Percentiles rank a stretch among this genome's conserved stretches.
Evolutionary conservation across 2,329 filamentous ascomycete species (phyloP).

Genomic region (Cercospora sojina): DNA sequence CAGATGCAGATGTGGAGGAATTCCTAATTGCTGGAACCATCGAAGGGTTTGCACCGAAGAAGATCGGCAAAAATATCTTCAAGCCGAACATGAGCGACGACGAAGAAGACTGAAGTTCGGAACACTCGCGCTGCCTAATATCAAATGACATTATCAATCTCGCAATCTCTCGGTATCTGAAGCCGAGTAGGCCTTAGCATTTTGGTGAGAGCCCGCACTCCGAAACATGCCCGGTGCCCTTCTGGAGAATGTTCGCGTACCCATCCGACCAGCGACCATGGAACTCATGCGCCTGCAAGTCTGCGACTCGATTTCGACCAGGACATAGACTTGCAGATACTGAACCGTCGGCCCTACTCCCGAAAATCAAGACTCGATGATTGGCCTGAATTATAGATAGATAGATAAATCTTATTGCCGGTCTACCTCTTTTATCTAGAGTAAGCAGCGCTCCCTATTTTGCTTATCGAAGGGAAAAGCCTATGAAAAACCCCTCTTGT

Average conservation of each 20-base stretch:
- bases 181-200: neutral
- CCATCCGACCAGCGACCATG: neutral
- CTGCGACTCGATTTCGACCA: neutral
- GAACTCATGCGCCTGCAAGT: neutral
- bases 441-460: too few species aligned
- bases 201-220: neutral
- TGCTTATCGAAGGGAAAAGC: too few species aligned
- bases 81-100: slow-evolving; percentile 4
- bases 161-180: neutral
- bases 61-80: slow-evolving; percentile 12
- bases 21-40: slow-evolving; percentile 22
- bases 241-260: neutral
- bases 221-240: neutral
- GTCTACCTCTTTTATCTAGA: too few species aligned
- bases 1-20: slow-evolving; percentile 13
- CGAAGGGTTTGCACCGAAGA: slow-evolving; percentile 35
- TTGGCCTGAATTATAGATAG: too few species aligned
- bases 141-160: neutral
- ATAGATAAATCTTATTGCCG: too few species aligned
- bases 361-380: neutral
- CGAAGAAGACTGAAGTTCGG: slow-evolving; percentile 9
- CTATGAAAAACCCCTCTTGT: too few species aligned
- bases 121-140: neutral
- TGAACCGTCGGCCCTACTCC: neutral
- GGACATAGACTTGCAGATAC: neutral